A percentile compares a stretch with the other conserved stretches of the same genome.
Evolutionary conservation across 257 asterid species (phyloP).

Genomic region (Orobanche coerulescens): DNA sequence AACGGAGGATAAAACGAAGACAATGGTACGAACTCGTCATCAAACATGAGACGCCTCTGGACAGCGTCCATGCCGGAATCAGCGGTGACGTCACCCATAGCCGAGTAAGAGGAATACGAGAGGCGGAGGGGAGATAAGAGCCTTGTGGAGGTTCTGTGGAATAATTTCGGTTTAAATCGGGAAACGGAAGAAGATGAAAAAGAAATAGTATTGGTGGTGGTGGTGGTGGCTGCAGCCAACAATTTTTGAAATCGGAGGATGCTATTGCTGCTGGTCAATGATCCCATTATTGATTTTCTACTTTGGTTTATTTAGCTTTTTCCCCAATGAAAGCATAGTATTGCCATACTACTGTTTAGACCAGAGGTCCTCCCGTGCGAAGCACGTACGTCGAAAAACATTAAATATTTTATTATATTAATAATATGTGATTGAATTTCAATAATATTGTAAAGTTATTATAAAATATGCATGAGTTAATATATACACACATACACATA

Average conservation of each 20-base stretch:
- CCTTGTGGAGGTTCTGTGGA: neutral
- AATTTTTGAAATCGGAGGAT: conserved; percentile 27
- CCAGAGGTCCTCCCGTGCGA: too few relatives aligned
- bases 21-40: conserved; percentile 64
- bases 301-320: neutral
- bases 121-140: conserved; percentile 8
- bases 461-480: too few relatives aligned
- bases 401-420: too few relatives aligned
- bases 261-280: conserved; percentile 18
- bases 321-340: too few relatives aligned
- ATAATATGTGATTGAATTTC: too few relatives aligned
- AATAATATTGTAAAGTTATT: too few relatives aligned
- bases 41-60: conserved; percentile 94
- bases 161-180: conserved; percentile 15
- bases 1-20: neutral
- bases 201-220: conserved; percentile 19
- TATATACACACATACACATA: too few relatives aligned
- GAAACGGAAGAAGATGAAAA: conserved; percentile 12
- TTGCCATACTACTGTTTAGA: neutral
- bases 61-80: conserved; percentile 92
- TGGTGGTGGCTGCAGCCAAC: conserved; percentile 24
- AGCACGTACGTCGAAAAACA: too few relatives aligned
- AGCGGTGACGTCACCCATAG: conserved; percentile 48
- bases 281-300: conserved; percentile 4
- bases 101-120: conserved; percentile 16